phyloP scores from a whole-genome alignment of 1,139 yeast genomes.

The Sugiyamaella paludigena region DNA sequence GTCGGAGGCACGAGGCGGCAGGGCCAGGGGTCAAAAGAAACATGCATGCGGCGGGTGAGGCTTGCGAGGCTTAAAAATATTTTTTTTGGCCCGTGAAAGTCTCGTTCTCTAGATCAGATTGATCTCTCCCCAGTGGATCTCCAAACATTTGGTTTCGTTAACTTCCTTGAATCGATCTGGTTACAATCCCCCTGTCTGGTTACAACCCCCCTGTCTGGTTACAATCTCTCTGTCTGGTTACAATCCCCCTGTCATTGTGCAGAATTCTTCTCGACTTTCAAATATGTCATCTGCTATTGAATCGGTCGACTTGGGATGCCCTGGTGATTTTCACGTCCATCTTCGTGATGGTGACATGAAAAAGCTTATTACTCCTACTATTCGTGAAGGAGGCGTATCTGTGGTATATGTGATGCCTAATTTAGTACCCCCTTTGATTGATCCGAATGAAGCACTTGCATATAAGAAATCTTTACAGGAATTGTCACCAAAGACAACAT shows the following conservation, averaged over 20 bases:
- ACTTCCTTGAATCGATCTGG: too few relatives aligned
- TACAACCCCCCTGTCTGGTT: too few relatives aligned
- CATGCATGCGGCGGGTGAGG: neutral
- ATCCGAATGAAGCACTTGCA: slow-evolving; percentile 66
- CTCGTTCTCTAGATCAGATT: too few relatives aligned
- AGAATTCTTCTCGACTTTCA: too few relatives aligned
- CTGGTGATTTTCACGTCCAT: slow-evolving; percentile 97
- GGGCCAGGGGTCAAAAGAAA: too few relatives aligned
- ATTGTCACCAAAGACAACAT: slow-evolving; percentile 81
- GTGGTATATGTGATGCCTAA: slow-evolving; percentile 96
- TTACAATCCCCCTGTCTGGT: too few relatives aligned
- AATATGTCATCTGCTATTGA: neutral
- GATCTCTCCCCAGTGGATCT: too few relatives aligned
- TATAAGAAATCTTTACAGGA: slow-evolving; percentile 64
- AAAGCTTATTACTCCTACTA: slow-evolving; percentile 86
- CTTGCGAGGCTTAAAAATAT: neutral
- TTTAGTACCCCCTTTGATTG: slow-evolving; percentile 85
- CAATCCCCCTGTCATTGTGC: too few relatives aligned
- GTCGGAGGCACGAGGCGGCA: too few relatives aligned
- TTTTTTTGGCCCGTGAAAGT: too few relatives aligned
- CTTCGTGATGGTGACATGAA: slow-evolving; percentile 92
- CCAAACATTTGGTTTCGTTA: too few relatives aligned
- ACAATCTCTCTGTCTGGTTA: too few relatives aligned
- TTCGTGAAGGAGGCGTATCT: slow-evolving; percentile 84
- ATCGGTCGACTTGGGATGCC: slow-evolving; percentile 63